Evolutionary conservation across 192 early-diverging fungal species (phyloP), one percentile per base, ranked within the genome.

Genomic region (Funneliformis mosseae): DNA sequence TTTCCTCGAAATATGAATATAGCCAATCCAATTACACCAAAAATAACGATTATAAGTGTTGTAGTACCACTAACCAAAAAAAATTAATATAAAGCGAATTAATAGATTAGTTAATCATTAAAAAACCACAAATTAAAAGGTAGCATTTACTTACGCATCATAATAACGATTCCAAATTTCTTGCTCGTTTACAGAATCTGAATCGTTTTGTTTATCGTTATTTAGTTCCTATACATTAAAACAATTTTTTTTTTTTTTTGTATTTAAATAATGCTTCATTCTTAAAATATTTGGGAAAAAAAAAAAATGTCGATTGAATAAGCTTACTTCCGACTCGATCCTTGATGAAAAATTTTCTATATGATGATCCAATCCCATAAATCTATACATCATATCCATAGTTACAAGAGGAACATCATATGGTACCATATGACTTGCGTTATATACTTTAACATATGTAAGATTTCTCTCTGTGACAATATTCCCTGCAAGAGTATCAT

Each of bases 361-460:
- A 55, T 55, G 50, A 55, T 43, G 21, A 71, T 86, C 82, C 28
- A 90, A 74, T 25, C 84, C 86, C 66, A 98, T 87, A 90, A 95
- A 98, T 59, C 90, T 86, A 87, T 94, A 95, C 82, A 98, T 93
- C 90, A 98, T 93, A 83, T 97, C 97, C 39, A 91, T 80, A 25
- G 91, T 87, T 77, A 88, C 91, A 62, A 89, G 81, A 14, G 95
- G 95, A 82, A 92, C 90, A 83, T 98, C 97, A 76, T 96, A 96
- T 11, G 96, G 96, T 21, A 90, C 92, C 95, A 96, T 96, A 62
- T 95, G 95, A 8, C 96, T 94, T 55, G 93, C 93, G 64, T 92
- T 95, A 83, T 92, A 95, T 43, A 97, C 87, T 12, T 92, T 86
- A 45, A 97, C 86, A 84, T 95, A 98, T 27, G 92, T 92, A 72